These are phyloP conservation scores for Rhypophila decipiens DNA, from an alignment of 495 filamentous ascomycete genomes.

Conservation along the genomic window DNA sequence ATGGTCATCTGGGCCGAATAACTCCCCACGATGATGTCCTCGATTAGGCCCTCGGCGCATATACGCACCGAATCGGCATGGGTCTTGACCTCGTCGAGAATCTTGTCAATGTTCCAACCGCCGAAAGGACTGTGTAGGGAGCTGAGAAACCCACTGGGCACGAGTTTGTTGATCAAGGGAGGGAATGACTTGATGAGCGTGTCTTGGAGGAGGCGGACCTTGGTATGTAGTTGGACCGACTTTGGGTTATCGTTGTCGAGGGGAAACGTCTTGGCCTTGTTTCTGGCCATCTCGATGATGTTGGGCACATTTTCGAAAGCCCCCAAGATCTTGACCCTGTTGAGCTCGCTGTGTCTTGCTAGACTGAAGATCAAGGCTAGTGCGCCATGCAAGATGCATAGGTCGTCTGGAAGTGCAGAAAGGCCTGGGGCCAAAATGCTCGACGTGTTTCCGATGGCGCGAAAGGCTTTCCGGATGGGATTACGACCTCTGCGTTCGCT, in stretches of 20 bases:
- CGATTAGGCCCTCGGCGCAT: conserved; percentile 5
- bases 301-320: conserved; percentile 9
- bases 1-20: conserved; percentile 1
- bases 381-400: conserved; percentile 13
- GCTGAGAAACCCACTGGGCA: conserved; percentile 3
- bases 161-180: conserved; percentile 5
- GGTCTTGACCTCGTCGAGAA: conserved; percentile 4
- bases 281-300: conserved; percentile 9
- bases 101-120: conserved; percentile 8
- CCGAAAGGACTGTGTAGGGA: background rate
- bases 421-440: conserved; percentile 7
- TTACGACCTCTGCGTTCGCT: conserved; percentile 12
- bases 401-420: conserved; percentile 8
- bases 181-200: conserved; percentile 3
- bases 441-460: conserved; percentile 2
- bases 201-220: background rate
- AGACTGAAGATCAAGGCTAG: conserved; percentile 13
- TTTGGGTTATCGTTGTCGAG: conserved; percentile 2
- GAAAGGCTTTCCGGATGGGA: conserved; percentile 5
- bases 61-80: conserved; percentile 1
- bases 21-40: conserved; percentile 6
- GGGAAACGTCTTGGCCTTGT: conserved; percentile 6
- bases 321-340: conserved; percentile 7
- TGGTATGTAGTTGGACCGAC: conserved; percentile 3
- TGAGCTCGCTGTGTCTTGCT: conserved; percentile 7